Base-by-base conservation (phyloP, 805 yeast species). In the Cyberlindnera euphorbiae region DNA sequence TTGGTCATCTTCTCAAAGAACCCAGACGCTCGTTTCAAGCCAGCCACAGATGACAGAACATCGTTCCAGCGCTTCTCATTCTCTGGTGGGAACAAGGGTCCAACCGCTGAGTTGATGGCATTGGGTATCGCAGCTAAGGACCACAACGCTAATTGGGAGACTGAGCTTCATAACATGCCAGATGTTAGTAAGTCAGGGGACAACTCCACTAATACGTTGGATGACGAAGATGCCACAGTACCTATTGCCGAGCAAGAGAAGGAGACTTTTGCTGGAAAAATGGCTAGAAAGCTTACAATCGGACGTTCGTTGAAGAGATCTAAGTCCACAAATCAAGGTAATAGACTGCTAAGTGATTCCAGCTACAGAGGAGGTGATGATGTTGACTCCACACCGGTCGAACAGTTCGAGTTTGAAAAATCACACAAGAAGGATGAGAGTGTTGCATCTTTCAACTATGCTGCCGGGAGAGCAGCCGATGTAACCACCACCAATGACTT, bases 1-100 rank as follows among this genome's bases (percentile, higher is more conserved):
- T 62, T 78, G 50, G 77, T 84, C 8, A 43, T 83, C 1, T 67
- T 79, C 47, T 79, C 89, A 23, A 85, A 82, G 66, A 86, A 86
- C 57, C 96, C 96, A 18, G 96, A 86, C 60, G 78, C 88, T 9
- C 75, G 93, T 59, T 83, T 83, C 58, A 85, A 83, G 34, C 93
- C 94, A 10, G 94, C 95, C 9, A 79, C 70, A 52, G 97, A 89
- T 62, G 96, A 89, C 59, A 79, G 97, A 73, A 79, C 87, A 16
- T 86, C 96, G 8, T 89, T 89, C 77, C 93, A 82, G 55, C 69
- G 63, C 42, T 50, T 49, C 38, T 53, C 61, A 14, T 51, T 53
- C 14, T 55, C 59, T 36, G 49, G 43, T 33, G 48, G 53, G 12
- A 51, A 55, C 38, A 49, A 56, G 39, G 45, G 57, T 9, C 66